Evolutionary conservation across 2,329 filamentous ascomycete genomes (phyloP), one percentile per base, ranked within the genome.

Genomic region (Herpotrichia juniperi): DNA sequence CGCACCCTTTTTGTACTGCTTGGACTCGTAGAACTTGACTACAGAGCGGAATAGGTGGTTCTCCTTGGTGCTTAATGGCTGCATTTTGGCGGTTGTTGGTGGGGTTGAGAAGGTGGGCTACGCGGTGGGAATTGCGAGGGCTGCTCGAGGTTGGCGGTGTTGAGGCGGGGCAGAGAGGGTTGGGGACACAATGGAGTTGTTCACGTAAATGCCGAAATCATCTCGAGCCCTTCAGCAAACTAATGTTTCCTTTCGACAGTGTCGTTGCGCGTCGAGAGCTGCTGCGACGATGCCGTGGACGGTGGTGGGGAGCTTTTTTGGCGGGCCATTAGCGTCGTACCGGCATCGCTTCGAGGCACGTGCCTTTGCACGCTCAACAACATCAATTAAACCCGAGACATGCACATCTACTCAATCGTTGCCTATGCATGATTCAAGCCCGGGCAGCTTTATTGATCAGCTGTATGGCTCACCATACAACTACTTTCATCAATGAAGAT

Each of bases 21-120:
- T 99, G 73, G 93, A 89, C 78, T 99, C 94, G 81, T 97, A 99
- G 77, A 91, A 87, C 74, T 93, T 93, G 69, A 99, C 91, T 61
- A 99, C 87, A 73, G 93, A 91, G 59, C 92, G 89, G 78, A 99
- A 99, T 79, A 97, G 88, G 74, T 93, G 88, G 67, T 87, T 87
- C 83, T 99, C 94, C 80, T 97, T 97, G 70, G 91, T 87, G 69
- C 83, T 86, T 56, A 93, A 81, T 70, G 83, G 83, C 76, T 91
- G 87, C 88, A 90, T 90, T 62, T 72, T 74, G 68, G 62, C 50
- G 52, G 61, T 25, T 31, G 51, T 49, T 28, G 28, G 51, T 42
- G 52, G 53, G 8, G 43, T 30, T 49, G 44, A 51, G 46, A 40
- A 47, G 40, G 46, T 25, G 50, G 46, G 22, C 48, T 45, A 56